Evolutionary conservation across 495 filamentous ascomycete genomes (phyloP).

Genomic region (Penicillium waksmanii): DNA sequence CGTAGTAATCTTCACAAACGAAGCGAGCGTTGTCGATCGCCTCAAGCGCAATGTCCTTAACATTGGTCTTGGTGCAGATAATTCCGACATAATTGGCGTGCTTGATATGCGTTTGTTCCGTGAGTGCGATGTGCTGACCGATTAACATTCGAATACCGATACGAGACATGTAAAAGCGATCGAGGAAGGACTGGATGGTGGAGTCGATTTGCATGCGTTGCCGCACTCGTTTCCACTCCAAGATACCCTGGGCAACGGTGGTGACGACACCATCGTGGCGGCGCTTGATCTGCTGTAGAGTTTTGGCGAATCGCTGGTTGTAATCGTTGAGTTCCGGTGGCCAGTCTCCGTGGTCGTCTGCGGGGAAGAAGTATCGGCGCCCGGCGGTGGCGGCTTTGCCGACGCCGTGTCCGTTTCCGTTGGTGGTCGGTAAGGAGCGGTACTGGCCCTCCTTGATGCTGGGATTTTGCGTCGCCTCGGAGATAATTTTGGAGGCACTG

Average conservation of each 20-base stretch:
- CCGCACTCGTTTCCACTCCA: constrained; percentile 94
- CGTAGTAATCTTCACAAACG: constrained; percentile 98
- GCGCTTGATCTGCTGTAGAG: constrained; percentile 88
- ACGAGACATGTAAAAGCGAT: constrained; percentile 99
- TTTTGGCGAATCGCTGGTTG: constrained; percentile 85
- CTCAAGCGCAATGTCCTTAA: constrained; percentile 92
- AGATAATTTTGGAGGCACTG: constrained; percentile 65
- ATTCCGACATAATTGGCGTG: constrained; percentile 96
- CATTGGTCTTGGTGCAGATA: constrained; percentile 98
- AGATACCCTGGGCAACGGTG: constrained; percentile 90
- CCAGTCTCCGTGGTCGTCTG: constrained; percentile 88
- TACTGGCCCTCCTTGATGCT: constrained; percentile 89
- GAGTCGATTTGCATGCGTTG: constrained; percentile 98
- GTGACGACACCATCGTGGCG: constrained; percentile 97
- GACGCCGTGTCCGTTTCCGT: constrained; percentile 53
- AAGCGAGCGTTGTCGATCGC: constrained; percentile 98
- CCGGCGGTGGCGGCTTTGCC: constrained; percentile 42
- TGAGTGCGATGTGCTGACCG: constrained; percentile 95
- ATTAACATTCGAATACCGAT: constrained; percentile 99
- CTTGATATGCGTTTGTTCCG: constrained; percentile 82
- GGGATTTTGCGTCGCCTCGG: constrained; percentile 85
- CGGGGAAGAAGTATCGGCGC: constrained; percentile 86
- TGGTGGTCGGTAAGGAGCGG: constrained; percentile 63
- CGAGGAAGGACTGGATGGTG: constrained; percentile 93
- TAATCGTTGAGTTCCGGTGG: constrained; percentile 93